Evolutionary conservation across 148 eudicot genomes (phyloP).

Genomic region (Fallopia convolvulus): DNA sequence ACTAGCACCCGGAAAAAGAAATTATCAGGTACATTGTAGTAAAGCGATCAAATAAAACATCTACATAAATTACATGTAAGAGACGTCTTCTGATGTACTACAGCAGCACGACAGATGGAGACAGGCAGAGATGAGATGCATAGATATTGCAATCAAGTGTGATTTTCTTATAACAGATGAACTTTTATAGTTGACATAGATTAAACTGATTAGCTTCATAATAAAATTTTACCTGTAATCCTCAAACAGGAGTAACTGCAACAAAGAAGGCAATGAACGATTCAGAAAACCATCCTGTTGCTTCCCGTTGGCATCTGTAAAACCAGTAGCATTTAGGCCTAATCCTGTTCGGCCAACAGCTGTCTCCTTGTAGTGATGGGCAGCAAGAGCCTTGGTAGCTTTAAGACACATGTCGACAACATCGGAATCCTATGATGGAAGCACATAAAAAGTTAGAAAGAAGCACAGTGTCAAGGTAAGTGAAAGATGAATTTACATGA

Average conservation of each 20-base stretch:
- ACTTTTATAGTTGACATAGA: neutral
- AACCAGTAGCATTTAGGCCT: constrained; percentile 65
- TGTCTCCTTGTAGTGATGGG: constrained; percentile 77
- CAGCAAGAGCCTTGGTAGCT: constrained; percentile 81
- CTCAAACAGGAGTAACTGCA: constrained; percentile 82
- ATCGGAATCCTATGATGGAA: constrained; percentile 52
- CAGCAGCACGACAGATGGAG: neutral
- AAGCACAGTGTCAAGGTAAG: neutral
- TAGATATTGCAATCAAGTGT: neutral
- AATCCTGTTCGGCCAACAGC: constrained; percentile 60
- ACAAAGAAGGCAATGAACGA: constrained; percentile 62
- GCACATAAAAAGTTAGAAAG: neutral
- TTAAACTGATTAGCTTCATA: neutral
- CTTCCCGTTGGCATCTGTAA: constrained; percentile 51
- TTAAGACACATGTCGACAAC: constrained; percentile 72
- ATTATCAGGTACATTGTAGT: neutral
- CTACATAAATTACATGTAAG: neutral
- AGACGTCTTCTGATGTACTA: neutral
- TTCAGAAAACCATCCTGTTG: constrained; percentile 74
- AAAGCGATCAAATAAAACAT: neutral
- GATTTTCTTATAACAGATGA: neutral
- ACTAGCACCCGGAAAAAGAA: constrained; percentile 31
- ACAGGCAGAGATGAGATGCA: neutral
- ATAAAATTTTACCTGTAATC: constrained; percentile 64
- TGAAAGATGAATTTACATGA: neutral